These are phyloP conservation scores for Ceratocystis alfenasii DNA, from an alignment of 2,329 filamentous ascomycete species.

Conservation along the genomic window DNA sequence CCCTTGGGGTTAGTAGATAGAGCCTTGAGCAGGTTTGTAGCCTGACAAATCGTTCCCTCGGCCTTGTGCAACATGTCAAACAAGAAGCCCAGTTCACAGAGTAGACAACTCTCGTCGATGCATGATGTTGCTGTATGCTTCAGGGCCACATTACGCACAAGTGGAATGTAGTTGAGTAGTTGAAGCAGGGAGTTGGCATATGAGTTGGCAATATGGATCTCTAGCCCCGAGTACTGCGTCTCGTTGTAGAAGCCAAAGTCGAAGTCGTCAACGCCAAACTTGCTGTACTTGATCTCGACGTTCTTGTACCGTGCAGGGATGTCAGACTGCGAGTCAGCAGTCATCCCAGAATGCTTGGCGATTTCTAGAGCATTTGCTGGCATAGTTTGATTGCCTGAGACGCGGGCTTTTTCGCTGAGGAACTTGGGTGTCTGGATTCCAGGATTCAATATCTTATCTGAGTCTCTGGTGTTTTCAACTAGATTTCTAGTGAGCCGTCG, in stretches of 20 bases:
- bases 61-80: conserved; percentile 98
- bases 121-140: conserved; percentile 82
- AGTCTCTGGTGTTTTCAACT: conserved; percentile 59
- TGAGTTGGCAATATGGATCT: conserved; percentile 93
- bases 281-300: conserved; percentile 97
- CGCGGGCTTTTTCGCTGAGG: conserved; percentile 80
- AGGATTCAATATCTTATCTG: conserved; percentile 48
- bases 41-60: conserved; percentile 84
- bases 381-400: conserved; percentile 40
- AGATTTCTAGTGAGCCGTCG: conserved; percentile 68
- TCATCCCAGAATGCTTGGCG: conserved; percentile 23
- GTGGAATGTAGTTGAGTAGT: conserved; percentile 77
- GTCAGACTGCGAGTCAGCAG: conserved; percentile 47
- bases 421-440: conserved; percentile 71
- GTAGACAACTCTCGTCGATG: conserved; percentile 66
- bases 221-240: conserved; percentile 78
- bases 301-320: conserved; percentile 82
- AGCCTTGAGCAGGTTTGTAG: conserved; percentile 84
- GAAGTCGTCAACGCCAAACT: conserved; percentile 98
- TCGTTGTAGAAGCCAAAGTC: conserved; percentile 97
- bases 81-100: conserved; percentile 89
- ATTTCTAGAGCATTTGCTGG: conserved; percentile 30
- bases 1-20: conserved; percentile 73
- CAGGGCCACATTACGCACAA: conserved; percentile 76
- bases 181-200: conserved; percentile 90